Evolutionary conservation across 352 stramenopile species (phyloP).

Genomic region (Hyaloperonospora arabidopsidis): DNA sequence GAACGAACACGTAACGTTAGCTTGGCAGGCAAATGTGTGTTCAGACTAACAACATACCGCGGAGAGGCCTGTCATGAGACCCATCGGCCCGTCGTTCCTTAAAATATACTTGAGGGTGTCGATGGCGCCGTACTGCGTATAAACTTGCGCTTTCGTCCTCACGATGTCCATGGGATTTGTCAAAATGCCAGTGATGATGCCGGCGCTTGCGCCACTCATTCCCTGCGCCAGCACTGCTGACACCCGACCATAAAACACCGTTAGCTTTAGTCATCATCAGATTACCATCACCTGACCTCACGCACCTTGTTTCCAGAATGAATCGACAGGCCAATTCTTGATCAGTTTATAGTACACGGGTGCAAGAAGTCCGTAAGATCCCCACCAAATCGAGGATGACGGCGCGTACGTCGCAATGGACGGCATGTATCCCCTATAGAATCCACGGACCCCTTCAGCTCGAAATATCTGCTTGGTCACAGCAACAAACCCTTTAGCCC

Average conservation of each 20-base stretch:
- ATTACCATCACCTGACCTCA: background rate
- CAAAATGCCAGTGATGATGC: constrained; percentile 68
- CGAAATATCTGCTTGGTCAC: constrained; percentile 61
- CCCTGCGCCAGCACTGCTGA: constrained; percentile 60
- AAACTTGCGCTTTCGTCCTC: constrained; percentile 74
- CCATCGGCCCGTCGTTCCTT: constrained; percentile 55
- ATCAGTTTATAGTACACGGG: constrained; percentile 63
- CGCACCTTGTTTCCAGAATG: constrained; percentile 79
- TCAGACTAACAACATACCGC: constrained; percentile 39
- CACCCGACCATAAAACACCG: constrained; percentile 3
- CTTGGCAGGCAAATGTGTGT: background rate
- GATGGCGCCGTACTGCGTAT: constrained; percentile 77
- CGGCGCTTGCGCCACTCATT: constrained; percentile 63
- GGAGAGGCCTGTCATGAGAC: constrained; percentile 75
- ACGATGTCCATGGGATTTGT: constrained; percentile 89
- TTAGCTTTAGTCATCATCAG: background rate
- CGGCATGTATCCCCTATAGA: constrained; percentile 78
- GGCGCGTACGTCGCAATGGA: constrained; percentile 83
- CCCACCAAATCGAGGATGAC: constrained; percentile 84
- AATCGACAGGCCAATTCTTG: constrained; percentile 45
- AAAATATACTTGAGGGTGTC: constrained; percentile 83
- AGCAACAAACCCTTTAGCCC: constrained; percentile 44
- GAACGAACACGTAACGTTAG: background rate
- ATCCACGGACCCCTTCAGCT: constrained; percentile 58
- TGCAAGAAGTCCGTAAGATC: constrained; percentile 75